These are phyloP conservation scores for Camelina hispida DNA, from an alignment of 345 rosid species.

Conservation along the genomic window DNA sequence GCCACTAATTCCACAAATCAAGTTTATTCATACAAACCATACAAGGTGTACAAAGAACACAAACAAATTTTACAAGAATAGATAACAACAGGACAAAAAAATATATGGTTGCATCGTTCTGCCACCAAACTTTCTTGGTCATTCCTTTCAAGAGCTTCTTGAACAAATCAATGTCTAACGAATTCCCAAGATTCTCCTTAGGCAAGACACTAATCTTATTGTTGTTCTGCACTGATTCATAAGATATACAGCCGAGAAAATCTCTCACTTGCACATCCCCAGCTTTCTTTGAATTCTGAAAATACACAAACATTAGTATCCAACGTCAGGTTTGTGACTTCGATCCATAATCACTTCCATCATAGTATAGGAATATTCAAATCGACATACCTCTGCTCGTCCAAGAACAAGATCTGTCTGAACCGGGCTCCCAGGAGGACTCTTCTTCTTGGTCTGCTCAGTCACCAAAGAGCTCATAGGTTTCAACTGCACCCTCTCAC, in stretches of 20 bases:
- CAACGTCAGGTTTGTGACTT: conserved; percentile 42
- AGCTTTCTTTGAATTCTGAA: conserved; percentile 46
- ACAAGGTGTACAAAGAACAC: too few relatives aligned
- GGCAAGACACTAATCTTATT: conserved; percentile 54
- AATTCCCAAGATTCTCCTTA: conserved; percentile 47
- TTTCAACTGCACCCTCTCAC: conserved; percentile 48
- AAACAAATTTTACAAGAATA: too few relatives aligned
- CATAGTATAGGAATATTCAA: background rate
- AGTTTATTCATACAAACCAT: too few relatives aligned
- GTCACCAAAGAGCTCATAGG: conserved; percentile 44
- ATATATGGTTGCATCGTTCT: conserved; percentile 69
- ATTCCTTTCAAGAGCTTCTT: conserved; percentile 87
- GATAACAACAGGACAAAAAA: too few relatives aligned
- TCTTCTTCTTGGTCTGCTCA: conserved; percentile 39
- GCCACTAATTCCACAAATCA: too few relatives aligned
- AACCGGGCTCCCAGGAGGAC: conserved; percentile 78
- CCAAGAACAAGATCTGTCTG: conserved; percentile 90
- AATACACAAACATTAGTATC: conserved; percentile 6
- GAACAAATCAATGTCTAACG: conserved; percentile 65
- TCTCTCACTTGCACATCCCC: conserved; percentile 55
- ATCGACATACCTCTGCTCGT: conserved; percentile 47
- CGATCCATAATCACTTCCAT: conserved; percentile 32
- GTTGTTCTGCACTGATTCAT: conserved; percentile 59
- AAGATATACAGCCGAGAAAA: conserved; percentile 68
- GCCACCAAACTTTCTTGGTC: conserved; percentile 91